These are phyloP conservation scores for Fusarium sp. DNA, from an alignment of 2,329 filamentous ascomycete genomes.

Conservation along the genomic window DNA sequence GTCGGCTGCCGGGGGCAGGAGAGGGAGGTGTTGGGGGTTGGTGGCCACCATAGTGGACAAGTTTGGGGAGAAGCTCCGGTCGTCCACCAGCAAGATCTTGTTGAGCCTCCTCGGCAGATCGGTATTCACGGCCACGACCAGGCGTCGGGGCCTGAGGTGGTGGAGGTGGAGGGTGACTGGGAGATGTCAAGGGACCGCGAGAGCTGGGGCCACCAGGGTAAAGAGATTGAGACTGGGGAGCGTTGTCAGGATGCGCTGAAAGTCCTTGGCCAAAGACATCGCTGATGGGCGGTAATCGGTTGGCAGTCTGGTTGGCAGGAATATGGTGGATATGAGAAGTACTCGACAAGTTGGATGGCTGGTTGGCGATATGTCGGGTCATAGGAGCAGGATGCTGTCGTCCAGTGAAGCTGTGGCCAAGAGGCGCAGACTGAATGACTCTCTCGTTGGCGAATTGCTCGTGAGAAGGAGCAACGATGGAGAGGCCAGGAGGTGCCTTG, in stretches of 20 bases:
- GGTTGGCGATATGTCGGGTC: slow-evolving; percentile 82
- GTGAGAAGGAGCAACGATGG: slow-evolving; percentile 93
- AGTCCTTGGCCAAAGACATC: slow-evolving; percentile 92
- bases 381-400: slow-evolving; percentile 81
- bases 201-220: slow-evolving; percentile 72
- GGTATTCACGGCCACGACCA: slow-evolving; percentile 83
- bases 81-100: slow-evolving; percentile 90
- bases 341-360: slow-evolving; percentile 83
- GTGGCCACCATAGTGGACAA: slow-evolving; percentile 94
- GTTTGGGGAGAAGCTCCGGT: slow-evolving; percentile 89
- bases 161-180: slow-evolving; percentile 72
- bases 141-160: slow-evolving; percentile 61
- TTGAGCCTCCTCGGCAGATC: slow-evolving; percentile 95
- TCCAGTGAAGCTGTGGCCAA: slow-evolving; percentile 95
- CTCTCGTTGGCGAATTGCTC: slow-evolving; percentile 93
- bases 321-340: slow-evolving; percentile 92
- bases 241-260: slow-evolving; percentile 68
- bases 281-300: slow-evolving; percentile 90
- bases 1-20: slow-evolving; percentile 67
- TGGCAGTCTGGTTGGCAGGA: slow-evolving; percentile 87
- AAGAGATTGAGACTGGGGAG: slow-evolving; percentile 54
- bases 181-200: slow-evolving; percentile 79
- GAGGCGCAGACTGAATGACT: slow-evolving; percentile 94
- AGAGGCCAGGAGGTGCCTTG: slow-evolving; percentile 87
- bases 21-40: slow-evolving; percentile 94